These are phyloP conservation scores for Hymenoscyphus fructigenus DNA, from an alignment of 2,329 filamentous ascomycete species.

Conservation along the genomic window DNA sequence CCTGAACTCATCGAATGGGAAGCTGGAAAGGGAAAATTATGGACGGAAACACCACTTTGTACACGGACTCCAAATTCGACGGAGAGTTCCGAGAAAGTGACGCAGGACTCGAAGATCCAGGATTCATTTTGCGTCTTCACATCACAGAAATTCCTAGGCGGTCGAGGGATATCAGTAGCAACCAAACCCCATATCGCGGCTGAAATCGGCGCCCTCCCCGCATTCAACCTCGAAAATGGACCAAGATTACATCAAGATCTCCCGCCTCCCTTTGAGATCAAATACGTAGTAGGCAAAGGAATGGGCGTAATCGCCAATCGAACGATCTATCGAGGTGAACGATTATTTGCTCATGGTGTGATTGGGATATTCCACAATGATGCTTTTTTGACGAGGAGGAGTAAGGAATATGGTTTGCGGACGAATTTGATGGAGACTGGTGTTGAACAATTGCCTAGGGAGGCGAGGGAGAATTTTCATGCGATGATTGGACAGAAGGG, in stretches of 20 bases:
- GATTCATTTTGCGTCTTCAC: constrained; percentile 20
- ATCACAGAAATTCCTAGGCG: constrained; percentile 9
- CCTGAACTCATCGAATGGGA: constrained; percentile 9
- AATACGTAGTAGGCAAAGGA: constrained; percentile 19
- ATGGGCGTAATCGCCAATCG: constrained; percentile 25
- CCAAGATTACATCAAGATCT: neutral
- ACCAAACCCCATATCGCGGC: constrained; percentile 22
- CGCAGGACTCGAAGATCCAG: neutral
- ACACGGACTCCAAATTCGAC: neutral
- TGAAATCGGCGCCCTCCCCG: constrained; percentile 13
- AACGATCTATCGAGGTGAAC: constrained; percentile 20
- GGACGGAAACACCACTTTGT: constrained; percentile 11
- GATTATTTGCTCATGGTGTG: constrained; percentile 20
- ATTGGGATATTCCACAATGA: constrained; percentile 25
- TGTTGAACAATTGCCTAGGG: constrained; percentile 19
- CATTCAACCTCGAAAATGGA: constrained; percentile 13
- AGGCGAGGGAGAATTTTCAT: constrained; percentile 12
- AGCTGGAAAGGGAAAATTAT: constrained; percentile 2
- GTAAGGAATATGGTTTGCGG: constrained; percentile 10
- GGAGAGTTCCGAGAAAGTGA: neutral
- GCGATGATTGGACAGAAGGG: constrained; percentile 18
- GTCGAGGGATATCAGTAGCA: constrained; percentile 22
- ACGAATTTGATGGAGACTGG: constrained; percentile 16
- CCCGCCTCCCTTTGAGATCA: constrained; percentile 17
- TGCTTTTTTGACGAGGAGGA: constrained; percentile 11